Conservation (phyloP, 768 basidiomycete species). For the Lentinula sp. region DNA sequence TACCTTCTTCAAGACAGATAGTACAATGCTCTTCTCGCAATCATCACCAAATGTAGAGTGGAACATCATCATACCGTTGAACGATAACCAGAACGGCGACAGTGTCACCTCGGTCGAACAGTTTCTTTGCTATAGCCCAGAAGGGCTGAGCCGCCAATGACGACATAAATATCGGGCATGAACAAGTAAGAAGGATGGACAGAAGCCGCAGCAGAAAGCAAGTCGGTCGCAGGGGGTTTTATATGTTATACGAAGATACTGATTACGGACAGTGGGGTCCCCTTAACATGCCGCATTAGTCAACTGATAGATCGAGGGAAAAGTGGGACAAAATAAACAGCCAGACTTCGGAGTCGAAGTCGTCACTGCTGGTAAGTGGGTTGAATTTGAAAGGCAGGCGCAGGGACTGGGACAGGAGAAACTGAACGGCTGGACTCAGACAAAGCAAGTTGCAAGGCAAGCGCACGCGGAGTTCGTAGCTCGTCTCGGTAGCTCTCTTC, state of each 20-base stretch:
- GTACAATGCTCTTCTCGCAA: slow-evolving; percentile 46
- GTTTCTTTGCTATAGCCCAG: slow-evolving; percentile 58
- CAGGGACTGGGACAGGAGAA: neutral
- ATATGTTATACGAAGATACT: too few species aligned
- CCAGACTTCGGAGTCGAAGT: too few species aligned
- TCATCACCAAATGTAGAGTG: slow-evolving; percentile 63
- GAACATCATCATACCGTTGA: slow-evolving; percentile 57
- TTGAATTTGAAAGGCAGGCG: neutral
- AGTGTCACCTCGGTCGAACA: slow-evolving; percentile 50
- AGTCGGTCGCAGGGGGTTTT: too few species aligned
- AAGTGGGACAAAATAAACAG: too few species aligned
- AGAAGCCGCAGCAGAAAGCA: too few species aligned
- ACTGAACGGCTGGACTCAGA: neutral
- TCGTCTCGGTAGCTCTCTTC: neutral
- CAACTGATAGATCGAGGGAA: too few species aligned
- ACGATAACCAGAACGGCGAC: slow-evolving; percentile 71
- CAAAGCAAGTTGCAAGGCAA: neutral
- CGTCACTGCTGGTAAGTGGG: neutral
- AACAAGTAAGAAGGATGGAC: too few species aligned
- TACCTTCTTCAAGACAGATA: slow-evolving; percentile 48
- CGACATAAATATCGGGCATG: slow-evolving; percentile 34
- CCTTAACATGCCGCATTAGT: too few species aligned
- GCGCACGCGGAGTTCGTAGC: neutral
- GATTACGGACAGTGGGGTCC: too few species aligned
- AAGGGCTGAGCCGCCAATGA: slow-evolving; percentile 70